phyloP scores from a whole-genome alignment of 78 protist species.

The Goniomonas avonlea region DNA sequence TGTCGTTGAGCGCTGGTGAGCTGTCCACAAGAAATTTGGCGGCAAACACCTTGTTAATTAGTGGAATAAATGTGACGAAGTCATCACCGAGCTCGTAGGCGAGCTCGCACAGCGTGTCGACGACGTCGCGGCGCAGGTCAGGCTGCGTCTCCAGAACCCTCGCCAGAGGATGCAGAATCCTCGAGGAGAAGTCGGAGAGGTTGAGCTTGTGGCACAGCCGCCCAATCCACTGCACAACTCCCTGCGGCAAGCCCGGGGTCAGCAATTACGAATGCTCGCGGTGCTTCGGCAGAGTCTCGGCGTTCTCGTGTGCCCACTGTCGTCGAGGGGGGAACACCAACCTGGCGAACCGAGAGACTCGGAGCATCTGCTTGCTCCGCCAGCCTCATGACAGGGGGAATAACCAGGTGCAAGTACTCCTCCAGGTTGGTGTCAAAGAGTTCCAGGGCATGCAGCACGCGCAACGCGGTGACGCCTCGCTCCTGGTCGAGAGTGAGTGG shows the following conservation, averaged over 20 bases:
- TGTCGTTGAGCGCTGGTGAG: no score
- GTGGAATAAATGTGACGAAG: conserved; percentile 70
- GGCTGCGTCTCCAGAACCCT: conserved; percentile 44
- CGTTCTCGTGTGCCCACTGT: no score
- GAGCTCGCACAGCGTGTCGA: conserved; percentile 44
- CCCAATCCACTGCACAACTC: conserved; percentile 58
- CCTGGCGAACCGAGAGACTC: not conserved
- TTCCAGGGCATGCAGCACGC: conserved; percentile 67
- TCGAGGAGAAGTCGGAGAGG: conserved; percentile 71
- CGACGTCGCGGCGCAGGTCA: not conserved
- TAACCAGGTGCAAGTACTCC: conserved; percentile 77
- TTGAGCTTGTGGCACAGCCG: conserved; percentile 48
- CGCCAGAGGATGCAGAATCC: conserved; percentile 78
- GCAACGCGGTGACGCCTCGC: conserved; percentile 3
- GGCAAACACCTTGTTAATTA: conserved; percentile 55
- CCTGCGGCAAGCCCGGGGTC: not conserved
- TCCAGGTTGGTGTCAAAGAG: conserved; percentile 76
- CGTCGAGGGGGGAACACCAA: not conserved
- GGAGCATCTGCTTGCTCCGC: conserved; percentile 37
- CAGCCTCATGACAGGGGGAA: conserved; percentile 74
- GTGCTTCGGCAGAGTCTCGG: no score
- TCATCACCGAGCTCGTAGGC: conserved; percentile 66
- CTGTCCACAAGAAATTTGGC: no score
- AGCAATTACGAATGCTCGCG: no score
- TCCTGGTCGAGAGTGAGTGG: not conserved